Evolutionary conservation across 306 rosid genomes (phyloP).

Genomic region (Cucumis sativus): Cucumber_9930_V3 NC_026659.2:20840001-20840500

Average conservation of each 20-base stretch:
- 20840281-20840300: not conserved
- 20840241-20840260: not conserved
- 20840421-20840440: constrained; percentile 21
- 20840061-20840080: not conserved
- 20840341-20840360: not conserved
- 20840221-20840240: not conserved
- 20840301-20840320: not conserved
- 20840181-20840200: constrained; percentile 52
- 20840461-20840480: constrained; percentile 89
- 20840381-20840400: not conserved
- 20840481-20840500: constrained; percentile 88
- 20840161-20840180: constrained; percentile 94
- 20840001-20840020: not conserved
- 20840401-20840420: not conserved
- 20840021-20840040: not conserved
- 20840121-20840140: constrained; percentile 53
- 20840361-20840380: not conserved
- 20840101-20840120: constrained; percentile 38
- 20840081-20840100: not conserved
- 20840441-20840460: constrained; percentile 74
- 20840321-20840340: not conserved
- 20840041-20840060: not conserved
- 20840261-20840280: not conserved
- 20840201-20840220: constrained; percentile 53
- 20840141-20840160: constrained; percentile 88